Percentiles rank a stretch among this genome's conserved stretches.
Evolutionary conservation across 345 rosid species (phyloP).

Genomic region (Salix dunnii): DNA sequence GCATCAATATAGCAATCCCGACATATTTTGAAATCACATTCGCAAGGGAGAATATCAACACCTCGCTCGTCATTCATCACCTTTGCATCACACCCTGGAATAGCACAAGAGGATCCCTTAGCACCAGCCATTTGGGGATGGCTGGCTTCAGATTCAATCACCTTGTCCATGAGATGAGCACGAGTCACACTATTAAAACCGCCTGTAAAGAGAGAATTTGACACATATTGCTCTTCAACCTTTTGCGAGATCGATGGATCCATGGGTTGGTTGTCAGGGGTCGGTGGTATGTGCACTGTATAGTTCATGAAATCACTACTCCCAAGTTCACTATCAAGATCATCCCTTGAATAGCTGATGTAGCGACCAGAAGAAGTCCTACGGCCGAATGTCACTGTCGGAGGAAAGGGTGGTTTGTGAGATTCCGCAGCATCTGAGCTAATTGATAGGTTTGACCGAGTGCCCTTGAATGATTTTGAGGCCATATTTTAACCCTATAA

Average conservation of each 20-base stretch:
- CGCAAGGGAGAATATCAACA: constrained; percentile 84
- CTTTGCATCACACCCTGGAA: constrained; percentile 92
- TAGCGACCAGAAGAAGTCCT: constrained; percentile 88
- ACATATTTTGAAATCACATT: constrained; percentile 93
- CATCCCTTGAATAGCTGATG: constrained; percentile 85
- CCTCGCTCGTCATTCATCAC: constrained; percentile 96
- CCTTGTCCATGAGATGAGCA: constrained; percentile 97
- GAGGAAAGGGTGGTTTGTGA: constrained; percentile 57
- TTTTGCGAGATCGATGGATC: constrained; percentile 87
- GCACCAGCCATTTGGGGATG: constrained; percentile 99
- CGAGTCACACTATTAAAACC: constrained; percentile 83
- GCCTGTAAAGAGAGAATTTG: constrained; percentile 88
- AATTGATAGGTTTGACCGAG: constrained; percentile 55
- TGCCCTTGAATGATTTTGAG: constrained; percentile 55
- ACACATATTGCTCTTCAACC: constrained; percentile 96
- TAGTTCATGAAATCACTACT: constrained; percentile 70
- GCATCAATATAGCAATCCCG: constrained; percentile 93
- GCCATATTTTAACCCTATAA: constrained; percentile 44
- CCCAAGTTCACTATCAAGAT: constrained; percentile 87
- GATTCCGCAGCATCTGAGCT: constrained; percentile 61
- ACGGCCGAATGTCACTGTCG: constrained; percentile 64
- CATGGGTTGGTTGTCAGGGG: constrained; percentile 95
- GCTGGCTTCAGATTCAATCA: constrained; percentile 76
- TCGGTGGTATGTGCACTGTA: constrained; percentile 87
- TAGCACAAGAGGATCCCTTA: constrained; percentile 84